Percentiles rank a stretch among this genome's conserved stretches.
phyloP scores from a whole-genome alignment of 768 basidiomycete genomes.

The Royoungia palumana region DNA sequence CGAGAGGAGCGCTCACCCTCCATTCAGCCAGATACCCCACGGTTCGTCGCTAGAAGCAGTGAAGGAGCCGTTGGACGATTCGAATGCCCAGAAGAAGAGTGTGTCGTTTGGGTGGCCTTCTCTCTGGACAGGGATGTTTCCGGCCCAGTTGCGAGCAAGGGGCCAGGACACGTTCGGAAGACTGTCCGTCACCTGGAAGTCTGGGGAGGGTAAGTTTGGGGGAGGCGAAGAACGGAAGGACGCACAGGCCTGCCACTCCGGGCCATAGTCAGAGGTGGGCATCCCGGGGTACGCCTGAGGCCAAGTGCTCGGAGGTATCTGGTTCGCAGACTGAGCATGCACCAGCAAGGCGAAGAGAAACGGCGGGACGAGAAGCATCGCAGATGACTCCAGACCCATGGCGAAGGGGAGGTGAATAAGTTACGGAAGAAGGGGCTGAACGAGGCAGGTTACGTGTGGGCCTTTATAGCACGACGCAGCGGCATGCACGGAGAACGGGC shows the following conservation, averaged over 20 bases:
- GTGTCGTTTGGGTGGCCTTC: conserved; percentile 60
- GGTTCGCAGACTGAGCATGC: conserved; percentile 20
- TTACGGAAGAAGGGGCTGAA: conserved; percentile 1
- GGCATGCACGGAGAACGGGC: background rate
- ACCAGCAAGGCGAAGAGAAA: conserved; percentile 7
- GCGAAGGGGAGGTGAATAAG: conserved; percentile 2
- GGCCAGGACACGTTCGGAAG: conserved; percentile 63
- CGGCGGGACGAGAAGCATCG: background rate
- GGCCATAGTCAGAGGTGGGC: conserved; percentile 45
- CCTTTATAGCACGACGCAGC: conserved; percentile 9
- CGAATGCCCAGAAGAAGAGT: conserved; percentile 64
- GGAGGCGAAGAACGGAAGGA: background rate
- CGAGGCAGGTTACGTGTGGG: background rate
- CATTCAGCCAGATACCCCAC: conserved; percentile 75
- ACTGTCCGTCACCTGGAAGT: conserved; percentile 53
- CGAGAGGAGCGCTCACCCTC: conserved; percentile 45
- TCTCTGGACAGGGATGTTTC: conserved; percentile 61
- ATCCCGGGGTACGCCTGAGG: conserved; percentile 44
- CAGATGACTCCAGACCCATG: conserved; percentile 22
- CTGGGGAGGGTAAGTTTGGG: conserved; percentile 30
- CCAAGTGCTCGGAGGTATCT: conserved; percentile 31
- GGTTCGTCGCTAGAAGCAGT: conserved; percentile 47
- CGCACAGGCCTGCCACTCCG: conserved; percentile 63
- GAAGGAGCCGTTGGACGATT: conserved; percentile 54
- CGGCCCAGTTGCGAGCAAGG: conserved; percentile 53